Evolutionary conservation across 768 basidiomycete species (phyloP), one percentile per base, ranked within the genome.

Genomic region (Boletus tylopilopsis): DNA sequence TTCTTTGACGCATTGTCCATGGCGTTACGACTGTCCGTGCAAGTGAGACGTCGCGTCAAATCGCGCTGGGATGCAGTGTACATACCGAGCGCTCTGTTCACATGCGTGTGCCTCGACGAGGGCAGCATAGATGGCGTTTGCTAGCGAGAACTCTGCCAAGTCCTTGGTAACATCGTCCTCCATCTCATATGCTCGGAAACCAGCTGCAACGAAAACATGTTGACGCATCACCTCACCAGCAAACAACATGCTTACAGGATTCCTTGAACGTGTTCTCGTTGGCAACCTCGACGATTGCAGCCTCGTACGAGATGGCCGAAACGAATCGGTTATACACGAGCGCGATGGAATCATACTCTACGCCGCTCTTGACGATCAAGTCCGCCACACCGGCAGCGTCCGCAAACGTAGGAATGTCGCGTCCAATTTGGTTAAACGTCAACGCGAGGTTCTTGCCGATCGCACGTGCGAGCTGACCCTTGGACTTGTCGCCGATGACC

Each of bases 1-100:
- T 99, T 98, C 84, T 99, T 99, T 58, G 94, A 93, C 41, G 95
- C 95, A 66, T 93, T 98, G 82, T 98, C 96, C 96, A 99, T 99
- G 64, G 96, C 96, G 60, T 95, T 97, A 60, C 95, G 87, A 70
- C 95, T 61, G 49, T 48, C 19, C 35, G 25, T 13, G 25, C 9
- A 12, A 1, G 42, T 53, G 33, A 54, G 34, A 42, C 6, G 10
- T 24, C 10, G 11, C 8, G 19, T 16, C 23, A 2, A 32, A 22
- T 27, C 6, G 4, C 18, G 6, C 8, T 24, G 23, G 3, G 3
- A 24, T 21, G 19, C 1, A 16, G 24, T 32, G 11, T 30, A 73
- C 65, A 30, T 71, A 92, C 90, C 88, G 90, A 63, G 90, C 85
- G 58, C 86, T 90, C 67, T 87, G 87, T 72, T 97, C 95, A 62